Conservation (phyloP, 805 yeast genomes). For the Blastobotrys americana region DNA sequence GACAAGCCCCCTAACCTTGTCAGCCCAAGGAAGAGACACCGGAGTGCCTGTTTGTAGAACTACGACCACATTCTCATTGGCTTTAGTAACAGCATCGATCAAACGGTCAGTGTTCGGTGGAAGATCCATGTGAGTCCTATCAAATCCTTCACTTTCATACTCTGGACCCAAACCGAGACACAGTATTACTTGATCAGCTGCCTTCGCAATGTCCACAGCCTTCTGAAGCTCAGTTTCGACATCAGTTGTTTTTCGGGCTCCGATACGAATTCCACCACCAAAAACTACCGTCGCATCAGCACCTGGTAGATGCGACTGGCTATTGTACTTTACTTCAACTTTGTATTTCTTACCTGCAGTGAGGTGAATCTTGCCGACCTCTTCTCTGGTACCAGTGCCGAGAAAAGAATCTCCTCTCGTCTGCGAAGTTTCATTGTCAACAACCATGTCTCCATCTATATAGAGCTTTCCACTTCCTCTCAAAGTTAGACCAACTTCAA, state of each 20-base stretch:
- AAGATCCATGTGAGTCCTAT: constrained; percentile 43
- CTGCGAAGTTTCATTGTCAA: constrained; percentile 52
- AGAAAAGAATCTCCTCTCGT: constrained; percentile 44
- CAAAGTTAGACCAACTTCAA: constrained; percentile 46
- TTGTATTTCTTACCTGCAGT: constrained; percentile 41
- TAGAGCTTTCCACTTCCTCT: constrained; percentile 51
- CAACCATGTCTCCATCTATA: constrained; percentile 44
- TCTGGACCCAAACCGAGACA: constrained; percentile 46
- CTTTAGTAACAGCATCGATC: constrained; percentile 39
- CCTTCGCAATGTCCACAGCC: constrained; percentile 45
- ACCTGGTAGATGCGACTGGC: constrained; percentile 26
- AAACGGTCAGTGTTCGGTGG: constrained; percentile 44
- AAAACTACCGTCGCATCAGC: constrained; percentile 19
- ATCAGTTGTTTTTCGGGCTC: constrained; percentile 24
- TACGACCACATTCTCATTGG: constrained; percentile 44
- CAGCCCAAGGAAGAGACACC: constrained; percentile 49
- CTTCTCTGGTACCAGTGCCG: constrained; percentile 50
- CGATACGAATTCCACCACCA: constrained; percentile 12
- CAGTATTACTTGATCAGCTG: constrained; percentile 47
- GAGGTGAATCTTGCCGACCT: constrained; percentile 33
- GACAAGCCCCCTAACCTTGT: constrained; percentile 37
- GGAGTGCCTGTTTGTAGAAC: constrained; percentile 59
- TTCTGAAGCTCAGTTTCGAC: constrained; percentile 30
- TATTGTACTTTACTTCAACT: constrained; percentile 35
- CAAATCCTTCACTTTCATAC: constrained; percentile 57